phyloP scores from a whole-genome alignment of 345 rosid genomes.

The Lepidium africanum region DNA sequence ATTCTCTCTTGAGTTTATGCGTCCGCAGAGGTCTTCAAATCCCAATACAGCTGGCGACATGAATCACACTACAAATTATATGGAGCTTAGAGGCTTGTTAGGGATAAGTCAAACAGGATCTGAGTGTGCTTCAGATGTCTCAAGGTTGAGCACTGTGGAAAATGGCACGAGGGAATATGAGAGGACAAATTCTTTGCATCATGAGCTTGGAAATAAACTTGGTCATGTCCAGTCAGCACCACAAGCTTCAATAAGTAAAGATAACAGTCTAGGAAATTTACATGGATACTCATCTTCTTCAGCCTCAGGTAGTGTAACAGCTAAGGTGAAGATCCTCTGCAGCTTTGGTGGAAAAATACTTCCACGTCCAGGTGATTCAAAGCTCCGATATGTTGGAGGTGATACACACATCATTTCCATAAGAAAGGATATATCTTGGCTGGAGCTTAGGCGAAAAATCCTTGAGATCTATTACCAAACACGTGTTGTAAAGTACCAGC shows the following conservation, averaged over 20 bases:
- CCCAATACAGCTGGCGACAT: slow-evolving; percentile 38
- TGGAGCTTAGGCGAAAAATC: slow-evolving; percentile 52
- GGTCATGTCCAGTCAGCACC: slow-evolving; percentile 47
- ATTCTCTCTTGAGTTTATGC: slow-evolving; percentile 84
- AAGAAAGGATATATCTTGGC: slow-evolving; percentile 58
- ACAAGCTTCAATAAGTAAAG: slow-evolving; percentile 34
- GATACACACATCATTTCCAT: slow-evolving; percentile 63
- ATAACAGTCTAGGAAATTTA: slow-evolving; percentile 25
- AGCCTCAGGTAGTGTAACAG: slow-evolving; percentile 37
- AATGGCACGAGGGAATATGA: slow-evolving; percentile 45
- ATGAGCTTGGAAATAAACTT: slow-evolving; percentile 37
- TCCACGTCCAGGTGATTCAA: slow-evolving; percentile 87
- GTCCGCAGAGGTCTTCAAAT: slow-evolving; percentile 44
- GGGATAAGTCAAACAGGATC: slow-evolving; percentile 56
- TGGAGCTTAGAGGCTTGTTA: slow-evolving; percentile 58
- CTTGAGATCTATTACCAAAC: slow-evolving; percentile 54
- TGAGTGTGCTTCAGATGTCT: slow-evolving; percentile 57
- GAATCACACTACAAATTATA: slow-evolving; percentile 41
- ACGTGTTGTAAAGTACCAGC: slow-evolving; percentile 74
- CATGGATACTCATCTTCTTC: slow-evolving; percentile 34
- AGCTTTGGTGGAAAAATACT: slow-evolving; percentile 85
- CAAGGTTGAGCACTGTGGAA: slow-evolving; percentile 36
- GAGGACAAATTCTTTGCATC: slow-evolving; percentile 34
- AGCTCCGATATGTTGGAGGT: slow-evolving; percentile 90
- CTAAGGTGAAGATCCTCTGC: slow-evolving; percentile 69